A percentile compares a stretch with the other conserved stretches of the same genome.
Evolutionary conservation across 1,284 basidiomycete species (phyloP).

Genomic region (Neonothopanus nambi): DNA sequence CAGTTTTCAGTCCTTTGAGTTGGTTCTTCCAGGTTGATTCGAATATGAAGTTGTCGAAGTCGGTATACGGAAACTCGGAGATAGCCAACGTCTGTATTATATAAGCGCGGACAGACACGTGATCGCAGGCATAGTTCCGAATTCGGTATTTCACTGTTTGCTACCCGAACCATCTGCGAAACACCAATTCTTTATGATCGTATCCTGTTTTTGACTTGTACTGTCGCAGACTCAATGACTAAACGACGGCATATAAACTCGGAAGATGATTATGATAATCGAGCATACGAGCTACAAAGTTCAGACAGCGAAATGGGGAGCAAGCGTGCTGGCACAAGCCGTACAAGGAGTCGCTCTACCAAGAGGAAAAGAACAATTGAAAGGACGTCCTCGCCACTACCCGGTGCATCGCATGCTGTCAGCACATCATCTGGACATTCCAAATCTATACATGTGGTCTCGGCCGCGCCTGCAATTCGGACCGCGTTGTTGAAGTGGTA

Average conservation of each 20-base stretch:
- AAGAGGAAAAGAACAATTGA: not conserved
- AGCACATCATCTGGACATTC: slow-evolving; percentile 1
- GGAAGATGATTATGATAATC: not conserved
- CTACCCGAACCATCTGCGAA: too few relatives aligned
- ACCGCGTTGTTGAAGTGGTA: slow-evolving; percentile 68
- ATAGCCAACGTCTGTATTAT: too few relatives aligned
- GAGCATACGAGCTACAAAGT: not conserved
- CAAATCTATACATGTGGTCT: slow-evolving; percentile 12
- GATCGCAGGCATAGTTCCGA: too few relatives aligned
- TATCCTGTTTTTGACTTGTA: too few relatives aligned
- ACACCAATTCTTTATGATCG: too few relatives aligned
- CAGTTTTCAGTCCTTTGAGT: too few relatives aligned
- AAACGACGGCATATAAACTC: not conserved
- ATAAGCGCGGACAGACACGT: too few relatives aligned
- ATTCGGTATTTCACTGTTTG: too few relatives aligned
- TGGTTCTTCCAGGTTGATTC: too few relatives aligned
- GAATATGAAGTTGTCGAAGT: too few relatives aligned
- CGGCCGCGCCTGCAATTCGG: slow-evolving; percentile 3
- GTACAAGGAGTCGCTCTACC: not conserved
- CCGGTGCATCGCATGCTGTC: not conserved
- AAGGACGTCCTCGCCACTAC: too few relatives aligned
- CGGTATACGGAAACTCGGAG: too few relatives aligned
- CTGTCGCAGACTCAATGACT: not conserved
- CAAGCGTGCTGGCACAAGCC: not conserved
- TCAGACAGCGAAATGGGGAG: not conserved